Conservation (phyloP, 2,329 filamentous ascomycete genomes). For the Neofusicoccum umdonicola region DNA sequence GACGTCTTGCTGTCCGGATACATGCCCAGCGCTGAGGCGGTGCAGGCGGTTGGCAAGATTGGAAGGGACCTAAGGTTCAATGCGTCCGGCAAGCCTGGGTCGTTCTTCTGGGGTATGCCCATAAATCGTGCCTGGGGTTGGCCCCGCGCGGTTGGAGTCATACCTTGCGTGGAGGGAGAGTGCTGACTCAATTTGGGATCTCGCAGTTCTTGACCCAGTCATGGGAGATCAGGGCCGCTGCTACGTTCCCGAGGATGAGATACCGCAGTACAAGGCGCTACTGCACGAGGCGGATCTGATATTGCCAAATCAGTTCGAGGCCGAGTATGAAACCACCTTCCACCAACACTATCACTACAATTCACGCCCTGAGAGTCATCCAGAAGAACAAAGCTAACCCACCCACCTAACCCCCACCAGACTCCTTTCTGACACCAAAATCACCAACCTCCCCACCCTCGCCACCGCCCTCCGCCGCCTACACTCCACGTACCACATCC, state of each 20-base stretch:
- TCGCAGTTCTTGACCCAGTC: constrained; percentile 83
- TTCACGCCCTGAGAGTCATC: too few species aligned
- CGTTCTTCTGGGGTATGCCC: constrained; percentile 78
- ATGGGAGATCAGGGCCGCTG: constrained; percentile 95
- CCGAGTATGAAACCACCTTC: constrained; percentile 65
- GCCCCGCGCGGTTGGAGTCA: neutral
- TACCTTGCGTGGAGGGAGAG: neutral
- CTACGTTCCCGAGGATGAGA: constrained; percentile 88
- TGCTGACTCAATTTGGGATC: neutral
- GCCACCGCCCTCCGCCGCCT: constrained; percentile 71
- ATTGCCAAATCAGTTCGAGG: constrained; percentile 94
- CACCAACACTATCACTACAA: neutral
- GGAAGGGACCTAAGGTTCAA: constrained; percentile 74
- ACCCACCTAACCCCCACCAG: constrained; percentile 44
- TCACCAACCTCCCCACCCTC: constrained; percentile 71
- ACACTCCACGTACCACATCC: constrained; percentile 72
- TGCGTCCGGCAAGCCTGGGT: constrained; percentile 61
- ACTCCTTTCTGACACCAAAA: constrained; percentile 79
- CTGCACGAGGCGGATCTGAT: constrained; percentile 84
- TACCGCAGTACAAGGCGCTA: constrained; percentile 82
- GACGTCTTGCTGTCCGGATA: constrained; percentile 95
- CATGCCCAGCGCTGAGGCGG: constrained; percentile 80
- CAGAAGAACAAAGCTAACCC: neutral
- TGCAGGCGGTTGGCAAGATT: constrained; percentile 81
- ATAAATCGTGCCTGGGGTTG: neutral